Conservation (phyloP, 2,329 filamentous ascomycete genomes). For the Alternaria conjuncta region DNA sequence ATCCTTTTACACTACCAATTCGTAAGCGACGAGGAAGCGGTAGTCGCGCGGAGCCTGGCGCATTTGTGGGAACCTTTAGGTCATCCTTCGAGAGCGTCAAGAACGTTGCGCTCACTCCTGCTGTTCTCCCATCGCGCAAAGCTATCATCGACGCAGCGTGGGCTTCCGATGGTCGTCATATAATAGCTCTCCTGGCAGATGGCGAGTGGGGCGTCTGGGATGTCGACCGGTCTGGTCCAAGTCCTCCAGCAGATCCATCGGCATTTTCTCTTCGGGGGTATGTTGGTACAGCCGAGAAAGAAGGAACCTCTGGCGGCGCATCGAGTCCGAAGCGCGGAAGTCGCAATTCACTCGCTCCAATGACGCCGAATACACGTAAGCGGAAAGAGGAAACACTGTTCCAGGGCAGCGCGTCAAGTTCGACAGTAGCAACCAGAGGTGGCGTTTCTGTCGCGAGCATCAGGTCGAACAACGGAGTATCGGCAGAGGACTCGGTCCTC, state of each 20-base stretch:
- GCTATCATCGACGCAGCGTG: conserved; percentile 57
- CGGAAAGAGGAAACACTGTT: conserved; percentile 55
- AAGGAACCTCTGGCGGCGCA: conserved; percentile 22
- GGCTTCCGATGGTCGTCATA: conserved; percentile 54
- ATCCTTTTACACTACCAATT: conserved; percentile 54
- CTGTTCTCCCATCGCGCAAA: conserved; percentile 52
- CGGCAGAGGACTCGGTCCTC: conserved; percentile 53
- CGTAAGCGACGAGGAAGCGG: conserved; percentile 29
- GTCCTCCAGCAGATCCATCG: conserved; percentile 34
- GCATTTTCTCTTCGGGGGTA: conserved; percentile 48
- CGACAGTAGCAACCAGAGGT: conserved; percentile 45
- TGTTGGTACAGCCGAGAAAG: conserved; percentile 38
- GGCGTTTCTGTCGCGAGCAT: conserved; percentile 52
- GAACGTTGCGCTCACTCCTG: conserved; percentile 26
- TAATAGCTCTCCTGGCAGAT: conserved; percentile 57
- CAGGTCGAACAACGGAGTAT: conserved; percentile 36
- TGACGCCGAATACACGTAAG: conserved; percentile 59
- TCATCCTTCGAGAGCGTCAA: conserved; percentile 43
- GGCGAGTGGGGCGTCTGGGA: conserved; percentile 63
- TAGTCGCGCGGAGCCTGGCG: conserved; percentile 25
- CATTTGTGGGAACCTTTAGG: conserved; percentile 42
- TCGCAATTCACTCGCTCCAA: conserved; percentile 52
- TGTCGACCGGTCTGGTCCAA: conserved; percentile 46
- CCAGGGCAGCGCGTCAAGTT: conserved; percentile 45
- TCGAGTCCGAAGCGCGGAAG: conserved; percentile 44